A percentile compares a stretch with the other conserved stretches of the same genome.
These are phyloP conservation scores for Xylaria nigripes DNA, from an alignment of 495 filamentous ascomycete genomes.

Conservation along the genomic window DNA sequence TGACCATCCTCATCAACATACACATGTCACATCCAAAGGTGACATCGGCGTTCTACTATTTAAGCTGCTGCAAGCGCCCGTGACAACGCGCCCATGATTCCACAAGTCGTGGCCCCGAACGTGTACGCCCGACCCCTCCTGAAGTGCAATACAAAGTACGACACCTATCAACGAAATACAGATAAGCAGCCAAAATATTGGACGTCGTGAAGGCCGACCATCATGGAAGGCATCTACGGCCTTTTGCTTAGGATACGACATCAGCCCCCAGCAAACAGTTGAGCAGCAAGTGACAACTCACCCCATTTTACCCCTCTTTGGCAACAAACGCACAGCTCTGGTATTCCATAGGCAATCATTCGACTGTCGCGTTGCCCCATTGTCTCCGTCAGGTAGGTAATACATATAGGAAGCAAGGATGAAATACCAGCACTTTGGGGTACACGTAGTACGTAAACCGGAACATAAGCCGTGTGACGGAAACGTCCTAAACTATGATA, in stretches of 20 bases:
- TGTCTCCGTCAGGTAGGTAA: neutral
- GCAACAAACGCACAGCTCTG: neutral
- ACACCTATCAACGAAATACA: neutral
- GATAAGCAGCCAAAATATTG: neutral
- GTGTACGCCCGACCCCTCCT: neutral
- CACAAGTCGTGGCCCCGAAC: neutral
- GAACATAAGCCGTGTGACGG: neutral
- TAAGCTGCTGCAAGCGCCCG: constrained; percentile 1
- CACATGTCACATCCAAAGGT: neutral
- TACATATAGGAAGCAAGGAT: neutral
- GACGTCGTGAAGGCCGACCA: neutral
- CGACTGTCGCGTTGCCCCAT: neutral
- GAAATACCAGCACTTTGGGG: neutral
- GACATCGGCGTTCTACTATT: neutral
- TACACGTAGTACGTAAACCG: neutral
- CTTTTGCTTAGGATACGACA: neutral
- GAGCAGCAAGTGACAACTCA: neutral
- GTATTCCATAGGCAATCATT: neutral
- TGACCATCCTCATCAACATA: neutral
- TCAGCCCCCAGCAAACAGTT: neutral
- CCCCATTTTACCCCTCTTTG: neutral
- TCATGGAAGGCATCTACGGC: neutral
- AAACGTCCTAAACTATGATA: constrained; percentile 1
- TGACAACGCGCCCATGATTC: constrained; percentile 1
- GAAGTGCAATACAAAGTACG: neutral